Base-by-base conservation (phyloP, 345 rosid species). In the Lumnitzera racemosa region DNA sequence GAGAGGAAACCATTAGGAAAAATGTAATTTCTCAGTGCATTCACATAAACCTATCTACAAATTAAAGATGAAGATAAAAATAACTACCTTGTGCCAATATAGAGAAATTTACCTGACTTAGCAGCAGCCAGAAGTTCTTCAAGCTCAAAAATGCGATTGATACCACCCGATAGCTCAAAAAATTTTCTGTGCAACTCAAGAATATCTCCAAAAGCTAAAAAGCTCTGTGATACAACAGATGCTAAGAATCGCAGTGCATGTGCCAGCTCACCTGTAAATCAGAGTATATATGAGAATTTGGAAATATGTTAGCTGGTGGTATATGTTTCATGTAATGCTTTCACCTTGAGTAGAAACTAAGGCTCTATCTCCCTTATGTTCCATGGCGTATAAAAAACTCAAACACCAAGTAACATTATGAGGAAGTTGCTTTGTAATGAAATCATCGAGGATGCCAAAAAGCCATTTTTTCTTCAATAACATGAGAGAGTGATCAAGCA, bases 211-310 rank as follows among this genome's bases (percentile, higher is more conserved):
- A 94, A 94, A 25, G 99, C 99, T 71, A 90, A 83, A 69, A 94
- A 94, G 90, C 99, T 94, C 73, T 90, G 96, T 67, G 99, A 94
- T 41, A 90, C 97, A 58, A 94, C 96, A 74, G 96, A 94, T 61
- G 99, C 99, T 63, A 94, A 80, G 81, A 84, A 90, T 53, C 97
- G 90, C 82, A 90, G 67, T 12, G 96, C 92, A 79, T 94, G 97
- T 24, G 96, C 97, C 76, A 94, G 73, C 69, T 90, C 97, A 65
- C 99, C 99, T 94, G 80, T 66, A 73, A 36, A 4, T 4, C 43
- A 36, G 1, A 36, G 43, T 36, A 67, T 52, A 47, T 54, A 43
- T 13, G 55, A 24, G 46, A 46, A 36, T 36, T 36, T 36, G 43
- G 43, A 36, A 36, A 36, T 36, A 36, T 36, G 43, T 9, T 36